Evolutionary conservation across 176 grass and related monocot genomes (phyloP), one percentile per base, ranked within the genome.

Genomic region (Microstegium vimineum): DNA sequence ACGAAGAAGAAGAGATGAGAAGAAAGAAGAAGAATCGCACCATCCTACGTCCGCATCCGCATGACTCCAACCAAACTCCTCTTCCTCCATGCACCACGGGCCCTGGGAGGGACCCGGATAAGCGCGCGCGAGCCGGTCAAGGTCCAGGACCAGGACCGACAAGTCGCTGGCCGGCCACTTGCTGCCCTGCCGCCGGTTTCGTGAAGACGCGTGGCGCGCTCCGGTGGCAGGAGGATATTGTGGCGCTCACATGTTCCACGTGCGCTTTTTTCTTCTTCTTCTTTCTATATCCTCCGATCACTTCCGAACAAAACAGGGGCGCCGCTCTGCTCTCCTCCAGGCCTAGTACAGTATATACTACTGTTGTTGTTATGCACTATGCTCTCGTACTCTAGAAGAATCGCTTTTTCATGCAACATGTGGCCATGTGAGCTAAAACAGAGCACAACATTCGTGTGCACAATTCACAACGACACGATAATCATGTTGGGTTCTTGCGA

Each of bases 81-180:
- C n/a, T n/a, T n/a, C n/a, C 40, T 5, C 22, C 36, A 15, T 70
- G 69, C 69, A 27, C 40, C 10, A 33, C 18, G 65, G 1, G 33
- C 3, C 13, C 30, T 7, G 33, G 4, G 20, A 8, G 54, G 20
- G 54, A 10, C 22, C 22, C n/a, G n/a, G 2, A 31, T n/a, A n/a
- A n/a, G n/a, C n/a, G 30, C n/a, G 2, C 0, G 12, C 6, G 15
- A 1, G 60, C 11, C 27, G 65, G 85, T 86, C 85, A 81, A 81
- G 85, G 61, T 56, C 34, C 77, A 36, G 60, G n/a, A n/a, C n/a
- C n/a, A n/a, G n/a, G 60, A 59, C 84, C 70, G 77, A 75, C 77
- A 68, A 28, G 84, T 81, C 70, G 77, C 60, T 75, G 61, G 77
- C 69, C 77, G 84, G 35, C 77, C 85, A 75, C 61, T 81, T 30